phyloP scores from a whole-genome alignment of 129 eudicot genomes.

The Glebionis coronaria region DNA sequence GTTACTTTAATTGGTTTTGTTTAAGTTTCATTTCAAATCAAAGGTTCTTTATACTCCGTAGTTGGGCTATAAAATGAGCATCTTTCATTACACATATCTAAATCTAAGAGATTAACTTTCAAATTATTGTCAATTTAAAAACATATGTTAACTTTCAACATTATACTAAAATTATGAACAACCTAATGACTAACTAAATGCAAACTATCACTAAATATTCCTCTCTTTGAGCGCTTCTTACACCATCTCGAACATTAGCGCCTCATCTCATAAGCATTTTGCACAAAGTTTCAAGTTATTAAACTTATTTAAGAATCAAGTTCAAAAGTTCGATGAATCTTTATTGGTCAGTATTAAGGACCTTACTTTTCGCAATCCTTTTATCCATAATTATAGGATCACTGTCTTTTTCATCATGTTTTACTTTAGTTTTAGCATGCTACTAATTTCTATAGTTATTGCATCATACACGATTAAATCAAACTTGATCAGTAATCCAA shows the following conservation, averaged over 20 bases:
- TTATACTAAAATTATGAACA: slow-evolving; percentile 16
- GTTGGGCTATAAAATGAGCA: slow-evolving; percentile 89
- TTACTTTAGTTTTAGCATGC: too few relatives aligned
- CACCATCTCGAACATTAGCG: slow-evolving; percentile 89
- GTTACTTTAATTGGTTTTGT: slow-evolving; percentile 67
- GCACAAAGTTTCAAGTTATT: too few relatives aligned
- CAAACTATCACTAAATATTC: slow-evolving; percentile 71
- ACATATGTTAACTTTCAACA: slow-evolving; percentile 69
- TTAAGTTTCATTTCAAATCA: slow-evolving; percentile 89
- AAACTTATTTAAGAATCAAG: too few relatives aligned
- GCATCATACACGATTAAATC: too few relatives aligned
- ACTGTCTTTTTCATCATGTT: too few relatives aligned
- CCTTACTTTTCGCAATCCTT: too few relatives aligned
- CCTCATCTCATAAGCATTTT: slow-evolving; percentile 94
- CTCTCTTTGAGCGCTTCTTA: slow-evolving; percentile 76
- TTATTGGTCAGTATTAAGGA: too few relatives aligned
- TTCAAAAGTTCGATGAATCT: too few relatives aligned
- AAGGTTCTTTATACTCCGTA: slow-evolving; percentile 86
- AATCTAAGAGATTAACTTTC: neutral
- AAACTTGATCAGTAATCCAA: too few relatives aligned
- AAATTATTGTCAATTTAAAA: slow-evolving; percentile 9
- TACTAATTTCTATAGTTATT: too few relatives aligned
- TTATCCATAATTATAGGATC: too few relatives aligned
- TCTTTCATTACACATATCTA: neutral
- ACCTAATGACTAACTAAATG: neutral